These are phyloP conservation scores for Colletotrichum gigasporum DNA, from an alignment of 2,329 filamentous ascomycete species.

Conservation along the genomic window DNA sequence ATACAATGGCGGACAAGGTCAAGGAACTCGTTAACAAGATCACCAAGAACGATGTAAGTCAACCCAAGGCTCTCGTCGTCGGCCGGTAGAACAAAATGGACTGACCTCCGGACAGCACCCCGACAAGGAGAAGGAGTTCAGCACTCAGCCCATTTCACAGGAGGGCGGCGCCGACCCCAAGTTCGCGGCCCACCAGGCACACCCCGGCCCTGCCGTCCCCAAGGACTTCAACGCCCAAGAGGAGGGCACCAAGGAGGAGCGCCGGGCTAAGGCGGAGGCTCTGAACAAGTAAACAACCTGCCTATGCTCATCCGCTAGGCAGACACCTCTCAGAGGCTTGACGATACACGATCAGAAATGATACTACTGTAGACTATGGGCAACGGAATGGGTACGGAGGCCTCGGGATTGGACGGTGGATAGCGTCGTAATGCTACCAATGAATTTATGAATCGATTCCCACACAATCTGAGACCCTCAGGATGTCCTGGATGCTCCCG, in stretches of 20 bases:
- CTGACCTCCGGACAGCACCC: conserved; percentile 19
- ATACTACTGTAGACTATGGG: conserved; percentile 13
- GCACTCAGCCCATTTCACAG: conserved; percentile 56
- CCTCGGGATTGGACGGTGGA: conserved; percentile 8
- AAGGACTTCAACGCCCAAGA: conserved; percentile 61
- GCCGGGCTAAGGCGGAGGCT: conserved; percentile 70
- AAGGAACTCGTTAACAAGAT: conserved; percentile 34
- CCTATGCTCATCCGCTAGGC: neutral
- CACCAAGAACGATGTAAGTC: conserved; percentile 29
- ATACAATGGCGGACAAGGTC: conserved; percentile 32
- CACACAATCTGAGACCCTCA: neutral
- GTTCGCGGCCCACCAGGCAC: conserved; percentile 62
- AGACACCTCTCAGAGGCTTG: neutral
- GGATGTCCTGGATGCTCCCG: neutral
- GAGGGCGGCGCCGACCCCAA: conserved; percentile 51
- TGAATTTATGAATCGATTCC: conserved; percentile 12
- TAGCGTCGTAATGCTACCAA: conserved; percentile 13
- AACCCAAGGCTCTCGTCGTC: neutral
- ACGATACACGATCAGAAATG: conserved; percentile 21
- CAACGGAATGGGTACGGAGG: neutral
- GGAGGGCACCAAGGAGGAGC: conserved; percentile 75
- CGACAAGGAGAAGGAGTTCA: conserved; percentile 54
- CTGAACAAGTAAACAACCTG: conserved; percentile 64
- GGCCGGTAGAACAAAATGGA: neutral
- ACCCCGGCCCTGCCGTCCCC: conserved; percentile 66